A percentile compares a stretch with the other conserved stretches of the same genome.
phyloP scores from a whole-genome alignment of 164 flowering plant species.

The Vitis riparia region DNA sequence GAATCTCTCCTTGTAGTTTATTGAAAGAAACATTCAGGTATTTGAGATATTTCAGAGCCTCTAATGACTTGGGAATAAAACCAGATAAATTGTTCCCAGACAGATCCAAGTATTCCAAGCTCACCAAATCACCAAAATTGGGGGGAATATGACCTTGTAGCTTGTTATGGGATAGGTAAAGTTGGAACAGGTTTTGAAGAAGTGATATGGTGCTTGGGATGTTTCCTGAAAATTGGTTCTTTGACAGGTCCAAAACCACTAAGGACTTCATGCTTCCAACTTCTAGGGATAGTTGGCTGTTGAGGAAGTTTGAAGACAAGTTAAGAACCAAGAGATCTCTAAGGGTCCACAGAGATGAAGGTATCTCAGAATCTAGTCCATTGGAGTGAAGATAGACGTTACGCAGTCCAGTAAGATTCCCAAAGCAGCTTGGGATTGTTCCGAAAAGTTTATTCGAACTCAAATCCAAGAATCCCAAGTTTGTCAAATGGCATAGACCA shows the following conservation, averaged over 20 bases:
- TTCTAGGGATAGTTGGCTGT: not conserved
- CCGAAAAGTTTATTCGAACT: conserved; percentile 1
- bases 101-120: conserved; percentile 5
- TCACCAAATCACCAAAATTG: not conserved
- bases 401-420: not conserved
- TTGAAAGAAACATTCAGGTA: too few species aligned
- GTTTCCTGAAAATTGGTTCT: not conserved
- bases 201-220: not conserved
- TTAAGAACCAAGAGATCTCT: not conserved
- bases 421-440: not conserved
- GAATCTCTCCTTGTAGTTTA: too few species aligned
- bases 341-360: conserved; percentile 1
- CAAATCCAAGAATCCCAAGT: not conserved
- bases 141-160: not conserved
- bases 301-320: conserved; percentile 4
- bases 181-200: not conserved
- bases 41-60: too few species aligned
- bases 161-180: not conserved
- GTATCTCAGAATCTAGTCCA: not conserved
- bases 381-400: not conserved
- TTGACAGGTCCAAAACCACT: not conserved
- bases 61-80: too few species aligned
- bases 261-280: conserved; percentile 1
- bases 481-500: not conserved
- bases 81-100: not conserved